These are phyloP conservation scores for Globisporangium nodosum DNA, from an alignment of 352 stramenopile genomes.

Conservation along the genomic window DNA sequence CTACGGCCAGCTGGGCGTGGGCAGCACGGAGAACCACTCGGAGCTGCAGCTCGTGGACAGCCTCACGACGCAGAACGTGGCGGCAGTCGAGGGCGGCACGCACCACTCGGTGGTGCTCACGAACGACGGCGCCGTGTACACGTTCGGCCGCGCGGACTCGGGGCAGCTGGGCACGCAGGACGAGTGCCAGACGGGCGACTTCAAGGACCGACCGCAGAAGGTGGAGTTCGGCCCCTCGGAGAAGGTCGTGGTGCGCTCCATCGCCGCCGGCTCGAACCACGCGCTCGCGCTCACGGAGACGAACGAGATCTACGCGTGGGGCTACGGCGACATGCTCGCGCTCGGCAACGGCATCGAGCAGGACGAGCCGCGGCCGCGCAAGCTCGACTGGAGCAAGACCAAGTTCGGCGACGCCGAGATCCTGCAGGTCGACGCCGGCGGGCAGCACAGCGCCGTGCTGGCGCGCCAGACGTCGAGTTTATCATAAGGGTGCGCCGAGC, in stretches of 20 bases:
- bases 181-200: constrained; percentile 64
- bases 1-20: constrained; percentile 96
- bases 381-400: constrained; percentile 66
- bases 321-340: constrained; percentile 90
- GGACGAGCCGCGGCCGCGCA: constrained; percentile 69
- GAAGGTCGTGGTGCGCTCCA: constrained; percentile 21
- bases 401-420: constrained; percentile 58
- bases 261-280: constrained; percentile 87
- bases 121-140: constrained; percentile 82
- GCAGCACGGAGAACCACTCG: constrained; percentile 68
- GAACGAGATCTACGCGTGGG: constrained; percentile 85
- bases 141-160: constrained; percentile 92
- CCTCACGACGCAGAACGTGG: constrained; percentile 56
- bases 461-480: constrained; percentile 13
- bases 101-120: constrained; percentile 92
- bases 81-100: constrained; percentile 83
- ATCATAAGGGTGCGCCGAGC: background rate
- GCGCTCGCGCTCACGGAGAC: constrained; percentile 72
- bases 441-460: constrained; percentile 84
- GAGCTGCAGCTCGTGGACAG: constrained; percentile 74
- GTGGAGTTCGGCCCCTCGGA: constrained; percentile 35
- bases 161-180: constrained; percentile 89
- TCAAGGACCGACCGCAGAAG: constrained; percentile 75
- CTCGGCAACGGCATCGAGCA: constrained; percentile 83
- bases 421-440: constrained; percentile 78